These are phyloP conservation scores for Nakazawaea wyomingensis DNA, from an alignment of 805 yeast species.

Conservation along the genomic window DNA sequence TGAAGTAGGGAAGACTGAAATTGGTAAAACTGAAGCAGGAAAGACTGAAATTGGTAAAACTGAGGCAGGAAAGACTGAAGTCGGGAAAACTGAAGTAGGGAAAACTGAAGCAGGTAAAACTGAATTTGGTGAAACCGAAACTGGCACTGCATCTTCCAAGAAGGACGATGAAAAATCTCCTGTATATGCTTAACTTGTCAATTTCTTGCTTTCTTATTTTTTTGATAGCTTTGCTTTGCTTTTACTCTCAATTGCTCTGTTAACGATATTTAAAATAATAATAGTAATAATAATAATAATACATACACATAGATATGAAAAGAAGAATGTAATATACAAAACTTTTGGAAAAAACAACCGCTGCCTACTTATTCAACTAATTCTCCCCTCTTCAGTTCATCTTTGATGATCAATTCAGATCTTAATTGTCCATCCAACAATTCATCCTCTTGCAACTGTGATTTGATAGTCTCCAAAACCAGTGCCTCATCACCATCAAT, in stretches of 20 bases:
- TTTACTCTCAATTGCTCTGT: neutral
- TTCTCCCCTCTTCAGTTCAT: conserved; percentile 32
- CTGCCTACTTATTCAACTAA: conserved; percentile 16
- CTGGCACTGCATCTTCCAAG: neutral
- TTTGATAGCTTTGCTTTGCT: too few species aligned
- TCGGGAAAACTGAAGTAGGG: conserved; percentile 7
- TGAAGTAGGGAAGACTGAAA: conserved; percentile 8
- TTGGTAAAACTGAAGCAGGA: conserved; percentile 9
- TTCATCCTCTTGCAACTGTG: conserved; percentile 30
- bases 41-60: conserved; percentile 10
- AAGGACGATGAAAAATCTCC: neutral
- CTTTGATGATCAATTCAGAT: conserved; percentile 30
- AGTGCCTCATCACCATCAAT: conserved; percentile 33
- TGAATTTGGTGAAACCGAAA: neutral
- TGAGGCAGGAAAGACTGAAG: conserved; percentile 7
- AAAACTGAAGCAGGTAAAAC: conserved; percentile 2
- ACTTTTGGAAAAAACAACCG: too few species aligned
- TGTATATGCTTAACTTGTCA: conserved; percentile 1
- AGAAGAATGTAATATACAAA: too few species aligned
- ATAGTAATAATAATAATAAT: neutral
- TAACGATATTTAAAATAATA: neutral
- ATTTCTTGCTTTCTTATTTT: neutral
- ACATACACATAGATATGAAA: too few species aligned
- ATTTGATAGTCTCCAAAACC: conserved; percentile 28
- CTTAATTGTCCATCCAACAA: conserved; percentile 19